phyloP scores from a whole-genome alignment of 768 basidiomycete species.

The Solioccasus polychromus region DNA sequence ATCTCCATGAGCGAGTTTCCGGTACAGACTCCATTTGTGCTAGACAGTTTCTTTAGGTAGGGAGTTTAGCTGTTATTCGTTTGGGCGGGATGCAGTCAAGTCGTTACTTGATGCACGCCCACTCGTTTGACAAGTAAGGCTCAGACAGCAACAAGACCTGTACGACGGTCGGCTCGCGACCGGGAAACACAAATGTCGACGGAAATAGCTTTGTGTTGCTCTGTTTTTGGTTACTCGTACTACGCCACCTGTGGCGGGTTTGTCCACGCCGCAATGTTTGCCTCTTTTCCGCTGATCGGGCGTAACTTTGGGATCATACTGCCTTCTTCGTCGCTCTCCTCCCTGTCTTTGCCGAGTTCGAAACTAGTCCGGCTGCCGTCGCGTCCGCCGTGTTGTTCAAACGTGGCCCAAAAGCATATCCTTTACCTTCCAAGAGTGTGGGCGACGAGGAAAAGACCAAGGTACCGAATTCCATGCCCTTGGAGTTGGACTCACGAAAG shows the following conservation, averaged over 20 bases:
- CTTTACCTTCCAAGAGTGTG: background rate
- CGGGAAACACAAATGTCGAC: constrained; percentile 58
- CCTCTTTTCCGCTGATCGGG: background rate
- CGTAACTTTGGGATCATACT: constrained; percentile 61
- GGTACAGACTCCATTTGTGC: too few relatives aligned
- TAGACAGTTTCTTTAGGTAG: too few relatives aligned
- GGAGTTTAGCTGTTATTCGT: too few relatives aligned
- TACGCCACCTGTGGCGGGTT: constrained; percentile 50
- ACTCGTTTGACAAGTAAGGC: constrained; percentile 59
- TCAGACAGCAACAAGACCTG: constrained; percentile 71
- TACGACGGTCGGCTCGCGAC: constrained; percentile 59
- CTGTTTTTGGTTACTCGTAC: constrained; percentile 40
- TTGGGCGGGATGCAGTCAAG: too few relatives aligned
- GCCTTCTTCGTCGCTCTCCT: constrained; percentile 53
- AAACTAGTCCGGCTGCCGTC: constrained; percentile 35
- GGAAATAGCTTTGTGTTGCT: constrained; percentile 56
- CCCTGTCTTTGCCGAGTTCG: constrained; percentile 58
- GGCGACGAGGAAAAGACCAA: constrained; percentile 31
- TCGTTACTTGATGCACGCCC: too few relatives aligned
- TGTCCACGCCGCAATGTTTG: constrained; percentile 4
- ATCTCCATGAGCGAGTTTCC: too few relatives aligned
- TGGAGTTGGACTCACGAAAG: constrained; percentile 5
- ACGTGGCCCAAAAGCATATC: constrained; percentile 43
- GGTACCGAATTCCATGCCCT: constrained; percentile 2
- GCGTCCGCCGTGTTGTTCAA: constrained; percentile 61